Conservation (phyloP, 768 basidiomycete species). For the Leccinum sublutescens region DNA sequence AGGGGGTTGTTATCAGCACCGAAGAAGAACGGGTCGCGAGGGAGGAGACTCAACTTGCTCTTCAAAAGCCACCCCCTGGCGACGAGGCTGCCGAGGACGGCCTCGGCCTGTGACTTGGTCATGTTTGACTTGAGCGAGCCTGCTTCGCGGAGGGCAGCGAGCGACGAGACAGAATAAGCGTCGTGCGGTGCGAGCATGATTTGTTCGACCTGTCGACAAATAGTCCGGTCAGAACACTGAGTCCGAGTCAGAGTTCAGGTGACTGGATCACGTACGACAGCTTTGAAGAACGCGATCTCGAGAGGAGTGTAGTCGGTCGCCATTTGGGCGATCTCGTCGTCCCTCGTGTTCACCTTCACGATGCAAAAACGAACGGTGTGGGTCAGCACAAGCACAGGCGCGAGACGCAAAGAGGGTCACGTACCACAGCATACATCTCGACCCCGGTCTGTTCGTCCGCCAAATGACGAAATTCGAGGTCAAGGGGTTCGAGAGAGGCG, state of each 20-base stretch:
- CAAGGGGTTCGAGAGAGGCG: slow-evolving; percentile 58
- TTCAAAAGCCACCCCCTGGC: slow-evolving; percentile 77
- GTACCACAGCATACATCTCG: slow-evolving; percentile 68
- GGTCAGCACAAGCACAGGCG: not conserved
- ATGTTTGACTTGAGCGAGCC: slow-evolving; percentile 57
- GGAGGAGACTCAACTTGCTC: slow-evolving; percentile 55
- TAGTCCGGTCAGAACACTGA: not conserved
- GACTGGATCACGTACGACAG: slow-evolving; percentile 51
- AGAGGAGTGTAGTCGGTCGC: slow-evolving; percentile 78
- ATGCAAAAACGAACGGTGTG: not conserved
- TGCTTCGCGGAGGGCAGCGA: slow-evolving; percentile 74
- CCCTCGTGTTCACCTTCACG: slow-evolving; percentile 71
- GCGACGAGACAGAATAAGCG: slow-evolving; percentile 72
- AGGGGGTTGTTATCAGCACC: not conserved
- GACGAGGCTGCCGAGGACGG: slow-evolving; percentile 73
- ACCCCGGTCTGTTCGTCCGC: slow-evolving; percentile 64
- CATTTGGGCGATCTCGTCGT: slow-evolving; percentile 79
- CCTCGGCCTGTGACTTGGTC: slow-evolving; percentile 73
- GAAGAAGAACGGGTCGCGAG: not conserved
- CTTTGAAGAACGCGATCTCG: slow-evolving; percentile 85
- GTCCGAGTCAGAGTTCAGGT: too few species aligned
- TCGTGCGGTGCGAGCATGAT: slow-evolving; percentile 80
- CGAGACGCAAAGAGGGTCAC: slow-evolving; percentile 21
- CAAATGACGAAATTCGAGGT: slow-evolving; percentile 67
- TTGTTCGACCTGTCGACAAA: slow-evolving; percentile 64